Conservation (phyloP, 2,329 filamentous ascomycete genomes). For the Dactylellina sp. region DNA sequence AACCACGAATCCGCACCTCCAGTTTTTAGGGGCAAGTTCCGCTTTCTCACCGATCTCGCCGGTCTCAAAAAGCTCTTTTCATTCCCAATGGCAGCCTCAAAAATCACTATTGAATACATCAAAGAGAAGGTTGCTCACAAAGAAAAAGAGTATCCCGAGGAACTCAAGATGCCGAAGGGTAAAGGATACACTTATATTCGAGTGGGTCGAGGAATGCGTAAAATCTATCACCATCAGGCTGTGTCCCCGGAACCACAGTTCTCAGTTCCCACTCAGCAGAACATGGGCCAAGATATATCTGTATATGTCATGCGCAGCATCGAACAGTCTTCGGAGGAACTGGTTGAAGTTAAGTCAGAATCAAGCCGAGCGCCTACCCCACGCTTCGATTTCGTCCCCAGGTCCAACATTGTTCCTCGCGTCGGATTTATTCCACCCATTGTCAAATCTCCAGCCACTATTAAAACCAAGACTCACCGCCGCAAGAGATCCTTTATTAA, state of each 20-base stretch:
- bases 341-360: too few species aligned
- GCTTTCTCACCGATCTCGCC: neutral
- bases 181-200: neutral
- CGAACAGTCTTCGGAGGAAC: too few species aligned
- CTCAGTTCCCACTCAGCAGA: too few species aligned
- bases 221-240: too few species aligned
- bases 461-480: neutral
- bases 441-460: too few species aligned
- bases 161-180: neutral
- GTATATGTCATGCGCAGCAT: too few species aligned
- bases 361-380: too few species aligned
- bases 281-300: too few species aligned
- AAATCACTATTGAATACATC: neutral
- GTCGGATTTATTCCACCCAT: too few species aligned
- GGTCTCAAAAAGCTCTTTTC: neutral
- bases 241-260: too few species aligned
- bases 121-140: neutral
- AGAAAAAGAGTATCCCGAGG: neutral
- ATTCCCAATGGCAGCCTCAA: neutral
- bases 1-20: neutral
- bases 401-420: too few species aligned
- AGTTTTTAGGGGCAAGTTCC: neutral
- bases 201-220: neutral
- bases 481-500: neutral
- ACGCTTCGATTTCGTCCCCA: too few species aligned